Evolutionary conservation across 345 rosid genomes (phyloP).

Genomic region (Ceriops decandra): DNA sequence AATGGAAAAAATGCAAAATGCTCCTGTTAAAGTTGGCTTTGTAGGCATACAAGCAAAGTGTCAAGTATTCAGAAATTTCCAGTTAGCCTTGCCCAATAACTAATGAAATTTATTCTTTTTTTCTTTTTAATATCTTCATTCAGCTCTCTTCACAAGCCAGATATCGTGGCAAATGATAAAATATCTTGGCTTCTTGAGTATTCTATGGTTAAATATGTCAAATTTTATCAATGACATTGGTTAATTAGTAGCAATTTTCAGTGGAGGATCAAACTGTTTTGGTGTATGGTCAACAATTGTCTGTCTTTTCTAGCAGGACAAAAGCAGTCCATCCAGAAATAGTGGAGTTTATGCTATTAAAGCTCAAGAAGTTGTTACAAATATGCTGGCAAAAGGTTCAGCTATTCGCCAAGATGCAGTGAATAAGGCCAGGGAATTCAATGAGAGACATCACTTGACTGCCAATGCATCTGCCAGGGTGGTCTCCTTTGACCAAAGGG

Average conservation of each 20-base stretch:
- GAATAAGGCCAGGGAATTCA: constrained; percentile 90
- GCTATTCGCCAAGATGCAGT: constrained; percentile 87
- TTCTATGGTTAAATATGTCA: neutral
- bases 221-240: neutral
- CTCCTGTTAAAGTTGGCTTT: constrained; percentile 4
- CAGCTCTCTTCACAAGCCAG: neutral
- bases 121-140: neutral
- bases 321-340: constrained; percentile 40
- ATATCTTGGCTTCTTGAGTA: neutral
- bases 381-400: constrained; percentile 79
- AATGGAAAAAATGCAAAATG: constrained; percentile 1
- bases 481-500: constrained; percentile 68
- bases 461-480: constrained; percentile 95
- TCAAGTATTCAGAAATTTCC: neutral
- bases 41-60: neutral
- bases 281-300: neutral
- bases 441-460: constrained; percentile 73
- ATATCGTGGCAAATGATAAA: neutral
- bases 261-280: neutral
- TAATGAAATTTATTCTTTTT: neutral
- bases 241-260: neutral
- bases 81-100: neutral
- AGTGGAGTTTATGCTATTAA: constrained; percentile 65
- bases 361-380: constrained; percentile 85
- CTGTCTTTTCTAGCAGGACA: constrained; percentile 38